Percentiles rank a stretch among this genome's conserved stretches.
Conservation (phyloP, 106 monocot genomes). For the Chionographis japonica region DNA sequence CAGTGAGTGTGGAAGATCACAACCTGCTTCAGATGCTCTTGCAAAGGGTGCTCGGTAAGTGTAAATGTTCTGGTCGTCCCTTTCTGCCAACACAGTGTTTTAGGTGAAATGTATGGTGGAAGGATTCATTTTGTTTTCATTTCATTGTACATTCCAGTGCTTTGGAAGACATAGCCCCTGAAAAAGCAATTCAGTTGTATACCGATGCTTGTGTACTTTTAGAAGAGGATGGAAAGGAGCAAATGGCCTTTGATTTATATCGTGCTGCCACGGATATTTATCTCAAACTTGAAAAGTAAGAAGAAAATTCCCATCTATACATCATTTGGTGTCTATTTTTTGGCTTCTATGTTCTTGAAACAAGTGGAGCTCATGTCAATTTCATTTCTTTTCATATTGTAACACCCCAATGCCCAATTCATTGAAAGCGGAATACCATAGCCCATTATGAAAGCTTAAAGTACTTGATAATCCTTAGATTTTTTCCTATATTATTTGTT, state of each 20-base stretch:
- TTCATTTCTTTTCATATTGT: background rate
- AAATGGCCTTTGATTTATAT: constrained; percentile 96
- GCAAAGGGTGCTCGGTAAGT: constrained; percentile 87
- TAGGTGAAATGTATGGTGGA: background rate
- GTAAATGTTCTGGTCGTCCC: background rate
- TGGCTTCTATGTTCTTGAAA: too few relatives aligned
- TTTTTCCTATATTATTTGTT: too few relatives aligned
- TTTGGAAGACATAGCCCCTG: constrained; percentile 73
- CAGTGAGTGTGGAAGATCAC: constrained; percentile 88
- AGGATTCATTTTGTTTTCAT: constrained; percentile 1
- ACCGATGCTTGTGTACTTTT: constrained; percentile 72
- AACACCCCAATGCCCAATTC: background rate
- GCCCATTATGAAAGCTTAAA: too few relatives aligned
- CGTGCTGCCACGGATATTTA: constrained; percentile 64
- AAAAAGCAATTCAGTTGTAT: constrained; percentile 78
- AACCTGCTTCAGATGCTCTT: constrained; percentile 97
- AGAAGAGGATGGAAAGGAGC: constrained; percentile 95
- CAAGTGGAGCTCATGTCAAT: too few relatives aligned
- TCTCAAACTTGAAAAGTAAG: constrained; percentile 85
- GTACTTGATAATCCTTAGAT: too few relatives aligned
- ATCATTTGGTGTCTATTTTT: background rate
- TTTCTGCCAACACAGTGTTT: background rate
- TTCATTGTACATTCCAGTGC: constrained; percentile 38
- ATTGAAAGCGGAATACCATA: too few relatives aligned
- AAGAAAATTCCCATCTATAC: background rate